A percentile compares a stretch with the other conserved stretches of the same genome.
phyloP scores from a whole-genome alignment of 306 rosid species.

The Sicyos edulis region DNA sequence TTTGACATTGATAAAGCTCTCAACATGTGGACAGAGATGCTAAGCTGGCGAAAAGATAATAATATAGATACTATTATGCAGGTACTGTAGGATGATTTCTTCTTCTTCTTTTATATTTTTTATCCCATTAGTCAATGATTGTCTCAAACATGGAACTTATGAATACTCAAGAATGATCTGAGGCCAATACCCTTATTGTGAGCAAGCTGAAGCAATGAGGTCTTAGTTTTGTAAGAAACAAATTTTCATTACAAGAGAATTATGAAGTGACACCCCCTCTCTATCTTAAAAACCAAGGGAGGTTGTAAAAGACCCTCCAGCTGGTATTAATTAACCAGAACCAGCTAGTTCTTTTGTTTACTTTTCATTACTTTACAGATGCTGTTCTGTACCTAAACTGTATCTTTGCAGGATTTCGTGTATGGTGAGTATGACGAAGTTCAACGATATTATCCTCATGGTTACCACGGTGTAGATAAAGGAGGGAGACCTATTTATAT shows the following conservation, averaged over 20 bases:
- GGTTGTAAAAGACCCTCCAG: neutral
- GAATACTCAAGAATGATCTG: slow-evolving; percentile 19
- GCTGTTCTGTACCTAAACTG: slow-evolving; percentile 15
- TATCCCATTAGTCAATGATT: neutral
- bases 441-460: slow-evolving; percentile 51
- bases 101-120: neutral
- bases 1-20: slow-evolving; percentile 78
- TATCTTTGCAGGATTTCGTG: slow-evolving; percentile 51
- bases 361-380: slow-evolving; percentile 25
- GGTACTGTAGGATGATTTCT: slow-evolving; percentile 37
- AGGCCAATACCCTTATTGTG: slow-evolving; percentile 21
- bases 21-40: slow-evolving; percentile 93
- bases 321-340: neutral
- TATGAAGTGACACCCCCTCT: neutral
- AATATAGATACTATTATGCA: slow-evolving; percentile 63
- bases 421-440: slow-evolving; percentile 79
- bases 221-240: slow-evolving; percentile 9
- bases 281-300: slow-evolving; percentile 11
- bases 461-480: slow-evolving; percentile 49
- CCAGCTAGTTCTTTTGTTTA: slow-evolving; percentile 1
- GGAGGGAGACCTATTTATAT: slow-evolving; percentile 86
- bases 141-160: slow-evolving; percentile 1
- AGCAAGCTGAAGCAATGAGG: slow-evolving; percentile 22
- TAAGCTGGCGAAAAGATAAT: slow-evolving; percentile 73
- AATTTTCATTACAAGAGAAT: neutral